These are phyloP conservation scores for Ensete ventricosum DNA, from an alignment of 176 grass and related monocot species.

Conservation along the genomic window DNA sequence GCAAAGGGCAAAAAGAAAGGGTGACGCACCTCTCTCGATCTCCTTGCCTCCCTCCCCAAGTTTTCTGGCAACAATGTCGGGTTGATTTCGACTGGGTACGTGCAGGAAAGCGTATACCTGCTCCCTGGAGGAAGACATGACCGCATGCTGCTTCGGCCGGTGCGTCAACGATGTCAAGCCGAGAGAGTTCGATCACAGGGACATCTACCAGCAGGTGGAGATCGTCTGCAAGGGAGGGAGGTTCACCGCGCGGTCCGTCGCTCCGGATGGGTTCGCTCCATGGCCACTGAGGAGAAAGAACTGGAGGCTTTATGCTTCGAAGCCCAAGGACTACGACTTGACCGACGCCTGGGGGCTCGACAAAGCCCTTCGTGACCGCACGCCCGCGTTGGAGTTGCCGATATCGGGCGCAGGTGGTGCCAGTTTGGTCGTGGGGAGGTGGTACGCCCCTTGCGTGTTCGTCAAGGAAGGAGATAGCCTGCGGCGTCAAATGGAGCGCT, in stretches of 20 bases:
- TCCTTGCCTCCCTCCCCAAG: too few relatives aligned
- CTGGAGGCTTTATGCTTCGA: slow-evolving; percentile 37
- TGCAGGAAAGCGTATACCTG: slow-evolving; percentile 36
- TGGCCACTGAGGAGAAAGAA: slow-evolving; percentile 28
- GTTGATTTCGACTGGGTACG: not conserved
- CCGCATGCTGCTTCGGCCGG: slow-evolving; percentile 29
- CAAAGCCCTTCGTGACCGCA: slow-evolving; percentile 12
- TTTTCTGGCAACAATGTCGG: not conserved
- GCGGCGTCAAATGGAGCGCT: slow-evolving; percentile 26
- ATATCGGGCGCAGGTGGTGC: too few relatives aligned
- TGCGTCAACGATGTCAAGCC: slow-evolving; percentile 27
- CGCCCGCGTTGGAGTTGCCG: not conserved
- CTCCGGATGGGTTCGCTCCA: slow-evolving; percentile 33
- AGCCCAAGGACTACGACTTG: slow-evolving; percentile 25
- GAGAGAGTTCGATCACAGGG: slow-evolving; percentile 34
- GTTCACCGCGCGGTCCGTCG: slow-evolving; percentile 49
- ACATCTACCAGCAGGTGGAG: slow-evolving; percentile 62
- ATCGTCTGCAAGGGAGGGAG: slow-evolving; percentile 19
- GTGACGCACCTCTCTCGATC: not conserved
- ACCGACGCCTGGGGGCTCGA: slow-evolving; percentile 25
- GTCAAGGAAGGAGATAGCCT: slow-evolving; percentile 22
- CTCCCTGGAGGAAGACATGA: slow-evolving; percentile 40
- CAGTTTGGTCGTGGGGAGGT: slow-evolving; percentile 23
- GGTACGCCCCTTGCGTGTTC: slow-evolving; percentile 47
- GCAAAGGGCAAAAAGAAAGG: slow-evolving; percentile 18